Percentiles rank a stretch among this genome's conserved stretches.
Conservation (phyloP, 371 early-diverging fungal genomes). For the Globomyces sp. region DNA sequence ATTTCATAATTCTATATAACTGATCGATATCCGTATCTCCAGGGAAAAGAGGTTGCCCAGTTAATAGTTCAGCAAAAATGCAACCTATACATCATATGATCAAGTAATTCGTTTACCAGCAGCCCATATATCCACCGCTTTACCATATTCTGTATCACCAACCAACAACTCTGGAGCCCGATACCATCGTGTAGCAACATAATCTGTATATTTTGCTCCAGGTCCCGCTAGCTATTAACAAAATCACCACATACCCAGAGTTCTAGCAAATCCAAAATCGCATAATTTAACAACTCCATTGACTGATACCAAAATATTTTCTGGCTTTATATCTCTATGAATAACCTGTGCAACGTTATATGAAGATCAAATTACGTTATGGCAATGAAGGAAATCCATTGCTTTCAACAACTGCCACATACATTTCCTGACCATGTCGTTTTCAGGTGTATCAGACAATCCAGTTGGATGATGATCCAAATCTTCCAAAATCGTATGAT, state of each 20-base stretch:
- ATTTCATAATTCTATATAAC: conserved; percentile 51
- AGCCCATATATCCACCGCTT: conserved; percentile 67
- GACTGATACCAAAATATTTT: conserved; percentile 64
- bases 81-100: conserved; percentile 44
- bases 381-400: conserved; percentile 54
- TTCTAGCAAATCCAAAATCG: conserved; percentile 70
- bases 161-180: conserved; percentile 69
- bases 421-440: conserved; percentile 46
- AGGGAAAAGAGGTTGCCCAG: conserved; percentile 56
- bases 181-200: conserved; percentile 75
- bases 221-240: conserved; percentile 44
- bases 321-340: conserved; percentile 72
- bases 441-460: conserved; percentile 42
- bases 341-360: conserved; percentile 41
- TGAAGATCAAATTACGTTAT: conserved; percentile 37
- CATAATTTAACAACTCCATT: conserved; percentile 67
- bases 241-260: conserved; percentile 39
- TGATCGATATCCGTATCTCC: conserved; percentile 60
- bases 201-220: conserved; percentile 61
- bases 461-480: conserved; percentile 54
- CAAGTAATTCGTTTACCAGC: conserved; percentile 25
- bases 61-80: conserved; percentile 67
- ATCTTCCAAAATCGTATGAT: conserved; percentile 59
- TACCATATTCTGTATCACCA: conserved; percentile 58
- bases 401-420: conserved; percentile 60